Percentiles rank a stretch among this genome's conserved stretches.
phyloP scores from a whole-genome alignment of 805 yeast genomes.

The Priceomyces castillae region DNA sequence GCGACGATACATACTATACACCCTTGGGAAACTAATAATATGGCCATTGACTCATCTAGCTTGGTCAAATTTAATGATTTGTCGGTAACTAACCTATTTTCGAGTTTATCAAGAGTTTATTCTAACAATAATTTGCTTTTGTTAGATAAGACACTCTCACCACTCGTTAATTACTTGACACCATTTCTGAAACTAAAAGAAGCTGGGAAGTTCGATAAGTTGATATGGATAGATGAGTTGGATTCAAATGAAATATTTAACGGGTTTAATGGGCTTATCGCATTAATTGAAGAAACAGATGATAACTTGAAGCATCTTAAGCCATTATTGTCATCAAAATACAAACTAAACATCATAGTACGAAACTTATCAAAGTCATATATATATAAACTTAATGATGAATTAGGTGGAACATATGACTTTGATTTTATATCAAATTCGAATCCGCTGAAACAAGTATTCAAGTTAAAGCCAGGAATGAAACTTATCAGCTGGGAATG shows the following conservation, averaged over 20 bases:
- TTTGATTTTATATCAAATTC: slow-evolving; percentile 10
- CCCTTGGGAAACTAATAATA: not conserved
- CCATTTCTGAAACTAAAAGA: slow-evolving; percentile 54
- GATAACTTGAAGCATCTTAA: slow-evolving; percentile 16
- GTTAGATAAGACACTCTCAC: slow-evolving; percentile 47
- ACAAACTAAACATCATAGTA: slow-evolving; percentile 27
- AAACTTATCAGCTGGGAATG: slow-evolving; percentile 48
- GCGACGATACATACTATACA: no score
- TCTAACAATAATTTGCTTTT: slow-evolving; percentile 31
- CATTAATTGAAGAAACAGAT: slow-evolving; percentile 13
- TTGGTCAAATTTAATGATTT: slow-evolving; percentile 14
- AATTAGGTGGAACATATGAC: slow-evolving; percentile 12
- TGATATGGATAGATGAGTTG: slow-evolving; percentile 43
- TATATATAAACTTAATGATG: slow-evolving; percentile 28
- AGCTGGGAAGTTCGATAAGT: slow-evolving; percentile 47
- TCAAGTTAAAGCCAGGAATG: slow-evolving; percentile 36
- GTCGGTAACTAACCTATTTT: slow-evolving; percentile 19
- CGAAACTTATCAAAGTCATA: slow-evolving; percentile 35
- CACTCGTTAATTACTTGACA: slow-evolving; percentile 50
- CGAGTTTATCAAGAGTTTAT: slow-evolving; percentile 21
- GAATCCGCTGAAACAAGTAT: not conserved
- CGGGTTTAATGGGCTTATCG: slow-evolving; percentile 17
- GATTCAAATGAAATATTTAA: slow-evolving; percentile 11
- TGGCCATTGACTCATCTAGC: not conserved
- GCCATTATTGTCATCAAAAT: slow-evolving; percentile 1